phyloP scores from a whole-genome alignment of 2,329 filamentous ascomycete species.

The Tolypocladium capitatum region DNA sequence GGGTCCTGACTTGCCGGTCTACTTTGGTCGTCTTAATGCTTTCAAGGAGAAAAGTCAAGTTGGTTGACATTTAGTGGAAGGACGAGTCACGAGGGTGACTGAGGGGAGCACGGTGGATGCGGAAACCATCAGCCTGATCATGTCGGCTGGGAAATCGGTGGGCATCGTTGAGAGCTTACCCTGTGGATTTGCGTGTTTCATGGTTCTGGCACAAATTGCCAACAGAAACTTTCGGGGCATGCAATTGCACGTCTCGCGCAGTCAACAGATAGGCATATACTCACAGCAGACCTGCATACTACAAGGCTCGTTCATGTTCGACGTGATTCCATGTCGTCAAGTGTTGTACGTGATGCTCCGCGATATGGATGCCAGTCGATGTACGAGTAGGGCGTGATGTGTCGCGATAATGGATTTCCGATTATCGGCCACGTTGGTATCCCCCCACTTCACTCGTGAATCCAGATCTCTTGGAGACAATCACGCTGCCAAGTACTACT shows the following conservation, averaged over 20 bases:
- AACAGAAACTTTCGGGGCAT: background rate
- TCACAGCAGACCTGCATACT: background rate
- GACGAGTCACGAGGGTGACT: conserved; percentile 1
- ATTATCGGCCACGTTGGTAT: background rate
- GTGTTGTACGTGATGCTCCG: background rate
- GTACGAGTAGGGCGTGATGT: background rate
- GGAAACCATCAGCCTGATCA: background rate
- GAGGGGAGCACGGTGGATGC: background rate
- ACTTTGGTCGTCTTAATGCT: conserved; percentile 16
- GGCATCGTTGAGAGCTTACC: background rate
- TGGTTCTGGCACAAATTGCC: background rate
- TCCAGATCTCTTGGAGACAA: background rate
- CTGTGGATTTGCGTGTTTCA: background rate
- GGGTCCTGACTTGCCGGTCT: conserved; percentile 3
- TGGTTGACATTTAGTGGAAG: conserved; percentile 6
- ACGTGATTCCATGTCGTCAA: background rate
- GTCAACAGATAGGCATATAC: conserved; percentile 1
- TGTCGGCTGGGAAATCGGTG: background rate
- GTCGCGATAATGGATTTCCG: background rate
- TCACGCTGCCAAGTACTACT: background rate
- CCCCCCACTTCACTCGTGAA: background rate
- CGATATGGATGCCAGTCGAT: background rate
- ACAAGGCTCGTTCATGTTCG: background rate
- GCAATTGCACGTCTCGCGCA: background rate
- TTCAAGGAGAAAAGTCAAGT: conserved; percentile 11